Base-by-base conservation (phyloP, 2,329 filamentous ascomycete species). In the Corynespora cassiicola region DNA sequence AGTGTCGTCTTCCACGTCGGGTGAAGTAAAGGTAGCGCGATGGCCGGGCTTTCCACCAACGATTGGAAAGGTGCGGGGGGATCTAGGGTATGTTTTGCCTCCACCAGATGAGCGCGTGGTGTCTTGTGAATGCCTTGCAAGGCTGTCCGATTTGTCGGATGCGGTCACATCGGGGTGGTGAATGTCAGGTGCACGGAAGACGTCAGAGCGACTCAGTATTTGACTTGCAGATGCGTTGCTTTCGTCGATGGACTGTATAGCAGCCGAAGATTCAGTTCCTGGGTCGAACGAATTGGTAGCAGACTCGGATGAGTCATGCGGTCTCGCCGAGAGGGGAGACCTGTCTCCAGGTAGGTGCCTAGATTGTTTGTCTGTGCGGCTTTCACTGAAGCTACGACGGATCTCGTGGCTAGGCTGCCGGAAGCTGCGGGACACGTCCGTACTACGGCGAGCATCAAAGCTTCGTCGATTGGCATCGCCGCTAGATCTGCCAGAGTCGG, bases 221-320 rank as follows among this genome's bases (percentile, higher is more conserved):
- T 96, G 90, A 63, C 92, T 97, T 3, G 88, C 92, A 3, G 91
- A 95, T 31, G 86, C 85, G 39, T 77, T 76, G n/a, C 77, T 81
- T 41, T 91, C 88, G 26, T 91, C 87, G 20, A 71, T 61, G 2
- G 68, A 71, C 39, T 71, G 88, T 4, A 84, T 76, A 2, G 86
- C 76, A 20, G 85, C 73, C 3, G 84, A 88, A 1, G 87, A 91
- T 39, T 87, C 82, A 5, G 85, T 89, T 0, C 84, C 86, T 17
- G 86, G 87, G 35, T 88, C 88, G 45, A 85, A 56, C 24, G 86
- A 90, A 54, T 87, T 85, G 5, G 85, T 79, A 45, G 85, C 88
- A 2, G 90, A 95, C 45, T 90, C 88, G 1, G 82, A 84, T 0
- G 85, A 86, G 39, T 80, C 83, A 39, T 81, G 75, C 32, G 78